Evolutionary conservation across 78 protist genomes (phyloP).

Genomic region (Dictyostelium intermedium): DNA sequence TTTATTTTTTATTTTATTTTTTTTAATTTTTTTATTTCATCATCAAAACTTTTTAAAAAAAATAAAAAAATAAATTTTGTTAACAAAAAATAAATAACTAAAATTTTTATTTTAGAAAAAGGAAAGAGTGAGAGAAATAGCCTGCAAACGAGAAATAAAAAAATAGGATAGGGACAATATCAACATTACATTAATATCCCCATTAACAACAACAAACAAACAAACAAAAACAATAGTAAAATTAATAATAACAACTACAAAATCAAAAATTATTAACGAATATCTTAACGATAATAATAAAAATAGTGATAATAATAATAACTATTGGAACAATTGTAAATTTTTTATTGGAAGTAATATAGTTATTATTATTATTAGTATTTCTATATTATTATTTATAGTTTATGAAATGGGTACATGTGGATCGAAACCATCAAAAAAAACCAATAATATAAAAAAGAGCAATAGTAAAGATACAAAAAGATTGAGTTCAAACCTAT

Average conservation of each 20-base stretch:
- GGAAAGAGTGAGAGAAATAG: not conserved
- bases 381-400: not conserved
- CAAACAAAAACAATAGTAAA: not conserved
- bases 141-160: not conserved
- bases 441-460: not conserved
- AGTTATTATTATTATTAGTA: not conserved
- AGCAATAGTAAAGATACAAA: not conserved
- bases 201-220: no score
- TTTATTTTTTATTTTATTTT: no score
- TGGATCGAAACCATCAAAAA: slow-evolving; percentile 5
- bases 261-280: not conserved
- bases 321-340: not conserved
- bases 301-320: not conserved
- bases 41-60: not conserved
- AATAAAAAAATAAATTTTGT: not conserved
- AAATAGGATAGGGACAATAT: no score
- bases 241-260: not conserved
- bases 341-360: not conserved
- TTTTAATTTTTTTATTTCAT: not conserved
- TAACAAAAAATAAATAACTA: no score
- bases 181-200: no score
- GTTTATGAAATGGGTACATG: slow-evolving; percentile 13
- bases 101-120: not conserved
- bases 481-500: not conserved
- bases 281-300: not conserved